A percentile compares a stretch with the other conserved stretches of the same genome.
Evolutionary conservation across 352 stramenopile species (phyloP).

Genomic region (Phytophthora tubulina): DNA sequence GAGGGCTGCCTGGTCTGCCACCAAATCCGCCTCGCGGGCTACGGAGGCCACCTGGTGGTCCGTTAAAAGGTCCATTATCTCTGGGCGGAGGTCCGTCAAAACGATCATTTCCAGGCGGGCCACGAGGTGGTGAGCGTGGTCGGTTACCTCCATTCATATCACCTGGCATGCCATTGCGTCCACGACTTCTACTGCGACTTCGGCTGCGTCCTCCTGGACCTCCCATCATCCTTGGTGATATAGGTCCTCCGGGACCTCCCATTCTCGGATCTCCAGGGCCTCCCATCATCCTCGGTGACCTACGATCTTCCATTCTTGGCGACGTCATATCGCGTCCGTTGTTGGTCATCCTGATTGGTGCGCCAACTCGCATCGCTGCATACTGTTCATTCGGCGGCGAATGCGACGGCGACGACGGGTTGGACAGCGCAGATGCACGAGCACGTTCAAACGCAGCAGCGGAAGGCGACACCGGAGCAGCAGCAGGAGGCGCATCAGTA

Average conservation of each 20-base stretch:
- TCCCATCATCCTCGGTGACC: slow-evolving; percentile 18
- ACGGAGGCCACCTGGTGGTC: slow-evolving; percentile 11
- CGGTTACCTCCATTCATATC: slow-evolving; percentile 37
- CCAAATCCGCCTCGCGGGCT: slow-evolving; percentile 29
- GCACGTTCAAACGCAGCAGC: slow-evolving; percentile 37
- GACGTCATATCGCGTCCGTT: slow-evolving; percentile 46
- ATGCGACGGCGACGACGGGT: slow-evolving; percentile 27
- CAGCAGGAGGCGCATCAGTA: slow-evolving; percentile 9
- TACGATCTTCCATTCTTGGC: slow-evolving; percentile 28
- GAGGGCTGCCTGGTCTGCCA: slow-evolving; percentile 19
- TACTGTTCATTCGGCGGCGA: slow-evolving; percentile 42
- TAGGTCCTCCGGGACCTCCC: slow-evolving; percentile 14
- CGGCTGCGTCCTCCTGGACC: slow-evolving; percentile 32
- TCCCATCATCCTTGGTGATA: slow-evolving; percentile 15
- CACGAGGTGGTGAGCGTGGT: slow-evolving; percentile 28
- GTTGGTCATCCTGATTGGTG: slow-evolving; percentile 37
- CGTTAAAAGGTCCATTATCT: slow-evolving; percentile 35
- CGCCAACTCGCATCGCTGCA: slow-evolving; percentile 31
- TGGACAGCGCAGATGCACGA: slow-evolving; percentile 36
- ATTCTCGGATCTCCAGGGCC: slow-evolving; percentile 16
- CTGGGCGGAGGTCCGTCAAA: slow-evolving; percentile 33
- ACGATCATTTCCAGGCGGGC: slow-evolving; percentile 38
- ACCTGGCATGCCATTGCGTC: slow-evolving; percentile 38
- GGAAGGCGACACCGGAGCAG: slow-evolving; percentile 33
- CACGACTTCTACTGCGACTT: slow-evolving; percentile 55